Conservation (phyloP, 768 basidiomycete species). For the Daedaleopsis sinensis region DNA sequence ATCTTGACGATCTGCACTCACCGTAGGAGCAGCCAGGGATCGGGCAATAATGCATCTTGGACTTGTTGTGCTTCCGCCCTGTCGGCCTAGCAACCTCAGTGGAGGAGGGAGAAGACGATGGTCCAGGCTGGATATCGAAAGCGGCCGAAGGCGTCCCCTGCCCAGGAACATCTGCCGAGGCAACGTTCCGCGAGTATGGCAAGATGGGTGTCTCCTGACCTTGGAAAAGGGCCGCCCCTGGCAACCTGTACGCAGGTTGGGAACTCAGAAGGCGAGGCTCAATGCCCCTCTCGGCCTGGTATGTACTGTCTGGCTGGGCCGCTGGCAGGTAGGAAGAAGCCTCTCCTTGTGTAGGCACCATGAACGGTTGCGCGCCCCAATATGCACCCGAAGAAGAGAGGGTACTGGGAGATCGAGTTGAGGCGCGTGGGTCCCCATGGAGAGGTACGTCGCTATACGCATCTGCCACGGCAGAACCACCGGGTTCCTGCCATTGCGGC, state of each 20-base stretch:
- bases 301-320: no score
- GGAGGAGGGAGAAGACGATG: no score
- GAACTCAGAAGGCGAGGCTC: not conserved
- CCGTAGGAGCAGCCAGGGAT: not conserved
- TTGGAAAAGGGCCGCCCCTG: not conserved
- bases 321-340: no score
- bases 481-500: not conserved
- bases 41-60: not conserved
- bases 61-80: not conserved
- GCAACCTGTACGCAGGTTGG: not conserved
- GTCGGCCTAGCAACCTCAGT: no score
- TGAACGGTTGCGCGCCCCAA: no score
- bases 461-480: not conserved
- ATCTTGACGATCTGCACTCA: not conserved
- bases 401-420: no score
- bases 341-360: no score
- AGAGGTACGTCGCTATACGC: not conserved
- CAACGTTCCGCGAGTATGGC: slow-evolving; percentile 2
- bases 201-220: slow-evolving; percentile 1
- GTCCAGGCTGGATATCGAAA: no score
- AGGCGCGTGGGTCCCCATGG: no score
- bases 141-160: not conserved
- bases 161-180: slow-evolving; percentile 2
- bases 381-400: no score
- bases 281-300: no score